A percentile compares a stretch with the other conserved stretches of the same genome.
phyloP scores from a whole-genome alignment of 129 eudicot genomes.

The Chrysanthemum makinoi region DNA sequence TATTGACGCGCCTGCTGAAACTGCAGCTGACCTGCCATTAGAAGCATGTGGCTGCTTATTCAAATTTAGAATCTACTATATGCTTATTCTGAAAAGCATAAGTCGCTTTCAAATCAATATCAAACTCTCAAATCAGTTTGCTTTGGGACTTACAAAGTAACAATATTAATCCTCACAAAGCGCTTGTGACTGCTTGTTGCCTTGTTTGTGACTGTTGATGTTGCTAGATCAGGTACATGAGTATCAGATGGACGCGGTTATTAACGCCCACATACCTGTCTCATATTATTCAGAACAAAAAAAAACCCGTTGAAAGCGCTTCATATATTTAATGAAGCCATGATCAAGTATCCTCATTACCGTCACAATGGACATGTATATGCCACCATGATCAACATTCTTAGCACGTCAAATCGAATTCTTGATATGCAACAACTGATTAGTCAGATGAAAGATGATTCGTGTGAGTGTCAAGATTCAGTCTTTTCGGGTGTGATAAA shows the following conservation, averaged over 20 bases:
- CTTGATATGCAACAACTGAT: constrained; percentile 72
- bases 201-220: neutral
- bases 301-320: constrained; percentile 79
- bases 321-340: constrained; percentile 68
- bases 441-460: constrained; percentile 67
- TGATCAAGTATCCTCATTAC: constrained; percentile 59
- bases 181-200: too few relatives aligned
- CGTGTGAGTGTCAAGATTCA: constrained; percentile 74
- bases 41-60: too few relatives aligned
- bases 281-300: constrained; percentile 59
- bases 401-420: constrained; percentile 51
- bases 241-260: constrained; percentile 82
- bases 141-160: too few relatives aligned
- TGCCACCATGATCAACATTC: constrained; percentile 78
- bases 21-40: too few relatives aligned
- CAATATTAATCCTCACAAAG: too few relatives aligned
- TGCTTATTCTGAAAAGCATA: too few relatives aligned
- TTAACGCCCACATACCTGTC: constrained; percentile 73
- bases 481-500: constrained; percentile 54
- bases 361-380: constrained; percentile 85
- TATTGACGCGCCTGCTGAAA: too few relatives aligned
- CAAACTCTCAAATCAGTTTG: too few relatives aligned
- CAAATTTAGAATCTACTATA: too few relatives aligned
- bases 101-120: too few relatives aligned
- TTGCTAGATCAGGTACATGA: constrained; percentile 36